These are phyloP conservation scores for Usnea hakonensis DNA, from an alignment of 495 filamentous ascomycete species.

Conservation along the genomic window DNA sequence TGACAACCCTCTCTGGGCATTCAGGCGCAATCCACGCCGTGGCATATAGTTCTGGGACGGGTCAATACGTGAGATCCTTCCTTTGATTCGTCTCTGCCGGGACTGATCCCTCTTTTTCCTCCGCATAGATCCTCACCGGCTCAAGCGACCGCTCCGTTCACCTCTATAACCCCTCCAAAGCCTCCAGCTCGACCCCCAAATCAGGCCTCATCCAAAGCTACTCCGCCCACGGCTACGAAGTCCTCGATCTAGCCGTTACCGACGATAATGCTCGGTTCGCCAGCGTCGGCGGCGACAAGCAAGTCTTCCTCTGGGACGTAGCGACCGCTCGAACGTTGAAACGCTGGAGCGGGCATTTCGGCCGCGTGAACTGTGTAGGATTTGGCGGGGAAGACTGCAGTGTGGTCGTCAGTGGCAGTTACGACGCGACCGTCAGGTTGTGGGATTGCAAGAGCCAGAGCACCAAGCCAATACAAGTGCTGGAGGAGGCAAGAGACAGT, in stretches of 20 bases:
- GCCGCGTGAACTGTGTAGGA: constrained; percentile 64
- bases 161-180: constrained; percentile 50
- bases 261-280: constrained; percentile 72
- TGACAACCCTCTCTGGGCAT: constrained; percentile 21
- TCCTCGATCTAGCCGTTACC: constrained; percentile 72
- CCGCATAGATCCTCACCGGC: constrained; percentile 65
- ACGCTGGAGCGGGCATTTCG: constrained; percentile 66
- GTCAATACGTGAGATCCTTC: constrained; percentile 47
- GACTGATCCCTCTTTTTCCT: constrained; percentile 19
- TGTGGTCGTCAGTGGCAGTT: constrained; percentile 63
- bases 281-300: constrained; percentile 77
- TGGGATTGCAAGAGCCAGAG: constrained; percentile 68
- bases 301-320: constrained; percentile 92
- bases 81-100: constrained; percentile 18
- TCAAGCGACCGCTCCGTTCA: constrained; percentile 77
- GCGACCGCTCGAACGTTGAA: constrained; percentile 62
- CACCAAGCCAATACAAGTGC: constrained; percentile 65
- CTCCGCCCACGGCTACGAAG: constrained; percentile 80
- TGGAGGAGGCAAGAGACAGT: constrained; percentile 71
- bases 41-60: constrained; percentile 57
- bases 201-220: constrained; percentile 71
- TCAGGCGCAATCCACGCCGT: constrained; percentile 67
- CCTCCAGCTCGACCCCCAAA: constrained; percentile 30
- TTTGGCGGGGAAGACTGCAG: constrained; percentile 67
- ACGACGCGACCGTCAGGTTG: constrained; percentile 73